phyloP scores from a whole-genome alignment of 2,329 filamentous ascomycete genomes.

The Neonectria neomacrospora region DNA sequence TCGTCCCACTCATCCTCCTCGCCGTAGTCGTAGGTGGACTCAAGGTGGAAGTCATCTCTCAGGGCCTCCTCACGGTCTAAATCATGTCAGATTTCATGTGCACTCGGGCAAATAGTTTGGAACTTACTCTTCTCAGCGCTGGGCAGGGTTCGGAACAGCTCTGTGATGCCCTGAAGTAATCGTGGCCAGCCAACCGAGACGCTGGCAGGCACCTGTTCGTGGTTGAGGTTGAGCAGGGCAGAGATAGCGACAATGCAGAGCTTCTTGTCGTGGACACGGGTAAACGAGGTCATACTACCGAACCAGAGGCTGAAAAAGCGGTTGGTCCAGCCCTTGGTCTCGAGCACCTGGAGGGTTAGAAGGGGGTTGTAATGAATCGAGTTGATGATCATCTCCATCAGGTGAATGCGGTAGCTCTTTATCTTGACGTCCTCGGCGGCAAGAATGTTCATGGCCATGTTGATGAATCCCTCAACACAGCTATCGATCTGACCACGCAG shows the following conservation, averaged over 20 bases:
- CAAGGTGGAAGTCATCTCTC: slow-evolving; percentile 84
- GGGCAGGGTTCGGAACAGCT: slow-evolving; percentile 91
- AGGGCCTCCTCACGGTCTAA: slow-evolving; percentile 89
- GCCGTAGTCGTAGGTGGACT: slow-evolving; percentile 71
- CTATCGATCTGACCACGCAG: slow-evolving; percentile 88
- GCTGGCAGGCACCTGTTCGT: slow-evolving; percentile 87
- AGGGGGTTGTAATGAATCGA: slow-evolving; percentile 96
- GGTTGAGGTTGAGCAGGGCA: slow-evolving; percentile 80
- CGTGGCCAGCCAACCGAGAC: slow-evolving; percentile 96
- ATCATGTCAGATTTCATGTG: slow-evolving; percentile 42
- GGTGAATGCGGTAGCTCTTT: slow-evolving; percentile 92
- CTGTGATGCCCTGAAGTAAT: slow-evolving; percentile 86
- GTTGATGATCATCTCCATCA: slow-evolving; percentile 99
- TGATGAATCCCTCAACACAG: slow-evolving; percentile 88
- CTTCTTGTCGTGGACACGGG: slow-evolving; percentile 97
- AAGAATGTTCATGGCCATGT: slow-evolving; percentile 87
- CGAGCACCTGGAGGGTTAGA: slow-evolving; percentile 86
- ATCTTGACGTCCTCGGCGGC: slow-evolving; percentile 81
- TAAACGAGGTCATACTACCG: slow-evolving; percentile 92
- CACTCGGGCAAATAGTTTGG: background rate
- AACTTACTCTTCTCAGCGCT: slow-evolving; percentile 82
- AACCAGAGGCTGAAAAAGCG: slow-evolving; percentile 99
- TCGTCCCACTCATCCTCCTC: slow-evolving; percentile 86
- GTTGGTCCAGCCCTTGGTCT: slow-evolving; percentile 93
- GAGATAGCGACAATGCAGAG: slow-evolving; percentile 95